Base-by-base conservation (phyloP, 495 filamentous ascomycete species). In the Oidiodendron maius region DNA sequence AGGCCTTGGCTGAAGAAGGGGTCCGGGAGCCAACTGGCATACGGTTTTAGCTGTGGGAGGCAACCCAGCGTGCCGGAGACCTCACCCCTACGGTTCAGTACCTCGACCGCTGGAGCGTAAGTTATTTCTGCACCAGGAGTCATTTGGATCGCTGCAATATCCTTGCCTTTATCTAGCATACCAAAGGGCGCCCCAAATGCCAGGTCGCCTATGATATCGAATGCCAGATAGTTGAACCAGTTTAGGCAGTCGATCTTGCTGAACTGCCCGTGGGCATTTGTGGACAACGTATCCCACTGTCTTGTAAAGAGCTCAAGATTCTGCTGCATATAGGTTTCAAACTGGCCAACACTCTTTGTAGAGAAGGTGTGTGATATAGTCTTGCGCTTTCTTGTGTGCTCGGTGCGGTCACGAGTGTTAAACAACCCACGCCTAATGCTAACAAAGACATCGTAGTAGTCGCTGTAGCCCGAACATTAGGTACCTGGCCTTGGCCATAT, bases 141-240 rank as follows among this genome's bases (percentile, higher is more conserved):
- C 50, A 71, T 62, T 4, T 70, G 68, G 5, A 78, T 64, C 46
- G 75, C 69, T 35, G 72, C 71, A 39, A 74, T 67, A 55, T 78
- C 75, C 44, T 71, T 69, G 22, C 78, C 80, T 16, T 72, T 65
- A 16, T 74, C 65, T 1, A 85, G 64, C 81, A 78, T 78, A 42
- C 73, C 73, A 51, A 78, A 78, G 0, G 75, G 72, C 0, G 69
- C 64, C 17, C 75, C 75, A 21, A 78, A 77, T 16, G 74, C 72
- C 13, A 87, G 67, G 53, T 87, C 83, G 2, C 87, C 89, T 56
- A 95, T 94, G 48, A 91, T 86, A 56, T 95, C 89, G 53, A 94
- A 94, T 37, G 89, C 89, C n/a, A 93, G 74, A 62, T 84, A 94
- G 67, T 91, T 94, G 75, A 91, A 91, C 89, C 89, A 95, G 57